Percentiles rank a stretch among this genome's conserved stretches.
These are phyloP conservation scores for Tetrahymena malaccensis DNA, from an alignment of 73 alveolate genomes.

Conservation along the genomic window DNA sequence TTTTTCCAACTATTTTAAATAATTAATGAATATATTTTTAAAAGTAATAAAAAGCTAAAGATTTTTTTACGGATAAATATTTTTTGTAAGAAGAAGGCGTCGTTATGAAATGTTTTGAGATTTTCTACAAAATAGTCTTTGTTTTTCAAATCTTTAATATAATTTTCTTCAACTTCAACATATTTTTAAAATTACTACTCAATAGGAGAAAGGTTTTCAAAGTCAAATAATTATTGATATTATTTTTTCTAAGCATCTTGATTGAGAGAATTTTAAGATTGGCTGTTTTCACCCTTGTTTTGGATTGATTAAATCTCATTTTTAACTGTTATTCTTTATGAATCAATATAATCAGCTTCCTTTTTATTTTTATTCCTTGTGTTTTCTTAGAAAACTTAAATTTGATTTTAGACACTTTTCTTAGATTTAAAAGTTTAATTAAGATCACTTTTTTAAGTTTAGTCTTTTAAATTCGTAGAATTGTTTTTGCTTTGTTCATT, in stretches of 20 bases:
- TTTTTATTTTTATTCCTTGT: neutral
- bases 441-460: neutral
- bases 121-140: neutral
- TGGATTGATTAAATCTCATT: neutral
- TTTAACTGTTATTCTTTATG: neutral
- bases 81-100: neutral
- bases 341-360: neutral
- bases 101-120: neutral
- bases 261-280: neutral
- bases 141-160: neutral
- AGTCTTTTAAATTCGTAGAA: neutral
- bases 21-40: no score
- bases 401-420: neutral
- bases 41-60: no score
- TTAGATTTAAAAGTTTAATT: neutral
- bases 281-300: neutral
- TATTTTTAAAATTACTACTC: neutral
- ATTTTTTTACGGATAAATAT: neutral
- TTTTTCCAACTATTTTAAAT: neutral
- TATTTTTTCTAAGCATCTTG: neutral
- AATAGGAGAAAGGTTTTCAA: neutral
- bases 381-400: neutral
- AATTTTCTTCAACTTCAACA: neutral
- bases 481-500: neutral
- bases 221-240: neutral